Percentiles rank a stretch among this genome's conserved stretches.
Evolutionary conservation across 2,329 filamentous ascomycete species (phyloP).

Genomic region (Fusarium pilosicola): DNA sequence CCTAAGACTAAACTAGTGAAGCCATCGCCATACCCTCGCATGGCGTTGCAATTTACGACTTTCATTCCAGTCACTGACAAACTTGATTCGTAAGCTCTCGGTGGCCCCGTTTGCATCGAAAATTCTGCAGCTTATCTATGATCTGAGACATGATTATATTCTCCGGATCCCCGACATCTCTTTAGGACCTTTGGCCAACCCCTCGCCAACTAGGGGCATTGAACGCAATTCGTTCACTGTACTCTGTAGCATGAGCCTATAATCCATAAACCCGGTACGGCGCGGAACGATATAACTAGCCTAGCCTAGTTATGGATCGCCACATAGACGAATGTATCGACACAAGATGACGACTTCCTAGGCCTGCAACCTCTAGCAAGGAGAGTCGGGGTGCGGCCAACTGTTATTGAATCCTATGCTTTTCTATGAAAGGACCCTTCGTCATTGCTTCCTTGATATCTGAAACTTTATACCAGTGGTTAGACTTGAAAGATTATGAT

Average conservation of each 20-base stretch:
- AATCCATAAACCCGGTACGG: neutral
- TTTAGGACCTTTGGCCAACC: neutral
- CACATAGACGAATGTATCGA: neutral
- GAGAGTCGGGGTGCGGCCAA: neutral
- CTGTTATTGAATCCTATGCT: neutral
- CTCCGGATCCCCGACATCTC: neutral
- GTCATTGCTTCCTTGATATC: too few species aligned
- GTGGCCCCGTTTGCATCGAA: slow-evolving; percentile 8
- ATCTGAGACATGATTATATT: slow-evolving; percentile 13
- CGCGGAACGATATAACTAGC: neutral
- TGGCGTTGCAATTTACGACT: slow-evolving; percentile 11
- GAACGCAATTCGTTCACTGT: neutral
- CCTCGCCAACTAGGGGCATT: neutral
- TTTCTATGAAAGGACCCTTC: neutral
- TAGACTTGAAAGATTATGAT: neutral
- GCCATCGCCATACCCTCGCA: slow-evolving; percentile 14
- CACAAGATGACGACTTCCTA: neutral
- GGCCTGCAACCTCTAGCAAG: neutral
- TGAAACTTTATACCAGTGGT: neutral
- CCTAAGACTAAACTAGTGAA: slow-evolving; percentile 15
- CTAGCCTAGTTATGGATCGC: neutral
- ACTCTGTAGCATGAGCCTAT: neutral
- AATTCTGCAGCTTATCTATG: slow-evolving; percentile 9
- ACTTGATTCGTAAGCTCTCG: neutral
- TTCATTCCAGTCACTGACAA: slow-evolving; percentile 26